Evolutionary conservation across 306 rosid species (phyloP), one percentile per base, ranked within the genome.

Genomic region (Acacia confusa): DNA sequence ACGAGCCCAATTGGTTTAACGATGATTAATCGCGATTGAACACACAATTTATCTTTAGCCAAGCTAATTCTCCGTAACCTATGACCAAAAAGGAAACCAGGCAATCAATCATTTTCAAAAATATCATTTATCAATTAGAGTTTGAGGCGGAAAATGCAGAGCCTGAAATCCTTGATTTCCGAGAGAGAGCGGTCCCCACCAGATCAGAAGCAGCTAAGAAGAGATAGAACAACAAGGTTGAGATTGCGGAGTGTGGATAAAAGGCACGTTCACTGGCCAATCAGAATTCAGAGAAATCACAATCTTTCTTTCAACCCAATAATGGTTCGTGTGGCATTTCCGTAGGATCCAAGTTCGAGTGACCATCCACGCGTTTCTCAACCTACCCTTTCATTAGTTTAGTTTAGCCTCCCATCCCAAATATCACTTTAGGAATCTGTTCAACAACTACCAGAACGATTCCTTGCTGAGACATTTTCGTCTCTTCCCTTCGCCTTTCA

Each of bases 201-300:
- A 67, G 67, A n/a, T 28, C 3, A 25, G 58, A 15, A 22, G 64
- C 15, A 10, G 64, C 30, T 9, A 9, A 24, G 9, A 6, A 63
- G 69, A 28, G 69, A 63, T 13, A 30, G 45, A 20, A 60, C 11
- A 43, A 24, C 38, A 74, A 3, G 53, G 43, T 41, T 68, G 6
- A 32, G 68, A 74, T 47, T 55, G 74, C 69, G 83, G 77, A 79
- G 87, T 84, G 90, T 83, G 93, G 96, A 91, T 91, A 89, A 82
- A 91, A 81, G 88, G 85, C 44, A 88, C 10, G 15, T 34, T 74
- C 80, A 79, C 60, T 67, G 32, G 75, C 96, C 93, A 91, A 91
- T 91, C 86, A 86, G 85, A 83, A 22, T 36, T 38, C 84, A 74
- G 3, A 84, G 82, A 86, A 83, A 87, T 91, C 90, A 76, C 61